Percentiles rank a stretch among this genome's conserved stretches.
Conservation (phyloP, 2,329 filamentous ascomycete genomes). For the Aspergillus hiratsukae region DNA sequence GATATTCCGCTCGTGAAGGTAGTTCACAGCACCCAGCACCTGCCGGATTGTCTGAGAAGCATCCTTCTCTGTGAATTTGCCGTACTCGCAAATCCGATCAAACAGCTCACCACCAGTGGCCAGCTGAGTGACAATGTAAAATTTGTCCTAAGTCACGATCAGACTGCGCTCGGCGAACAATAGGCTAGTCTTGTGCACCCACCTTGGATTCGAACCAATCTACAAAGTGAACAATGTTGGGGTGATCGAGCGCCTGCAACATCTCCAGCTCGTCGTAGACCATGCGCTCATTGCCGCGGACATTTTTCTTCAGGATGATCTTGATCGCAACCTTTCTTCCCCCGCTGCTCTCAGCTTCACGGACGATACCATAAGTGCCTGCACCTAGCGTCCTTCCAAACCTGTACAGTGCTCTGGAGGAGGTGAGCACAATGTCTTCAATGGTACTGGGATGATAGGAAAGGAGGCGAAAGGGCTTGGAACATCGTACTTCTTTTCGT, state of each 20-base stretch:
- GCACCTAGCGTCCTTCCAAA: slow-evolving; percentile 93
- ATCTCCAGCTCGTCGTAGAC: slow-evolving; percentile 96
- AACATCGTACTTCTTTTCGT: slow-evolving; percentile 83
- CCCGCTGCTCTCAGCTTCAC: slow-evolving; percentile 79
- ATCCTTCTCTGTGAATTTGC: slow-evolving; percentile 98
- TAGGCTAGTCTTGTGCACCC: slow-evolving; percentile 26
- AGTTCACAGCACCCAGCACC: slow-evolving; percentile 87
- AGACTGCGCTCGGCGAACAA: slow-evolving; percentile 3
- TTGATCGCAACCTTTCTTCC: slow-evolving; percentile 90
- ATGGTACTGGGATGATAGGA: not conserved
- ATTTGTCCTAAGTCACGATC: slow-evolving; percentile 71
- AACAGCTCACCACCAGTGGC: slow-evolving; percentile 95
- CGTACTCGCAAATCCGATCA: slow-evolving; percentile 95
- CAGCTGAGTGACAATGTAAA: slow-evolving; percentile 97
- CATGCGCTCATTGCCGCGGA: slow-evolving; percentile 97
- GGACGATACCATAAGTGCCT: slow-evolving; percentile 96
- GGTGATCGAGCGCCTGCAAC: slow-evolving; percentile 84
- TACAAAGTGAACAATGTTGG: slow-evolving; percentile 93
- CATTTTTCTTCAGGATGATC: slow-evolving; percentile 99
- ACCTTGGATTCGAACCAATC: slow-evolving; percentile 99
- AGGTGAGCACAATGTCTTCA: slow-evolving; percentile 6
- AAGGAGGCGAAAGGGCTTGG: not conserved
- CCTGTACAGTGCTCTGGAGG: slow-evolving; percentile 70
- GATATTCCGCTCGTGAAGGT: slow-evolving; percentile 89
- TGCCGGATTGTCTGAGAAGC: slow-evolving; percentile 93